phyloP scores from a whole-genome alignment of 257 asterid genomes.

The Ehretia macrophylla region DNA sequence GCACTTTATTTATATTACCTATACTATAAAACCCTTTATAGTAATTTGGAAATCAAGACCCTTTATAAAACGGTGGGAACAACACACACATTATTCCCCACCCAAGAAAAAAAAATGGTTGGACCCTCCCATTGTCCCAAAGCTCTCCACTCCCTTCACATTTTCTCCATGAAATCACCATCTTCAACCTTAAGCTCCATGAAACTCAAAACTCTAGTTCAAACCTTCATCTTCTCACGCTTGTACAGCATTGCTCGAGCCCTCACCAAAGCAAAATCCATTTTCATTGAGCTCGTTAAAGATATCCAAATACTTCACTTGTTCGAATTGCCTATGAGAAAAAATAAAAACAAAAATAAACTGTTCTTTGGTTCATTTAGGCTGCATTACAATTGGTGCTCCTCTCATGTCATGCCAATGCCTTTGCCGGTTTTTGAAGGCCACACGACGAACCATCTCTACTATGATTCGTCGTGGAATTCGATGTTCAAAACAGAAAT shows the following conservation, averaged over 20 bases:
- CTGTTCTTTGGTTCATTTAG: constrained; percentile 66
- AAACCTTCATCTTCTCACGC: constrained; percentile 55
- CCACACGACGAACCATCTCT: constrained; percentile 19
- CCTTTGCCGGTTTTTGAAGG: constrained; percentile 24
- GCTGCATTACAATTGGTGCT: constrained; percentile 86
- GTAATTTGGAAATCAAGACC: constrained; percentile 49
- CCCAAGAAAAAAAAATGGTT: constrained; percentile 24
- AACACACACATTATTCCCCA: constrained; percentile 11
- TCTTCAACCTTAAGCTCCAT: constrained; percentile 37
- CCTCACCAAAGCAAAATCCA: constrained; percentile 43
- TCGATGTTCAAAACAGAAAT: constrained; percentile 22
- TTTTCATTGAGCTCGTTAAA: constrained; percentile 42
- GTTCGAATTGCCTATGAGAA: constrained; percentile 26
- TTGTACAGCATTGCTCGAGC: constrained; percentile 43
- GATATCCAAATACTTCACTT: constrained; percentile 31
- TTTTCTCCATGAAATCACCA: constrained; percentile 41
- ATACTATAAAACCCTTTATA: constrained; percentile 40
- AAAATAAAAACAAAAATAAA: constrained; percentile 34
- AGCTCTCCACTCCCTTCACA: constrained; percentile 16
- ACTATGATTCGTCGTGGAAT: constrained; percentile 61
- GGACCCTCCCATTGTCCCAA: constrained; percentile 34
- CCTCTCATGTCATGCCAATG: constrained; percentile 53
- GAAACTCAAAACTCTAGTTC: constrained; percentile 46
- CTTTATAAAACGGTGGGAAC: constrained; percentile 43
- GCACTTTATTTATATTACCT: constrained; percentile 57